Evolutionary conservation across 192 early-diverging fungal species (phyloP).

Genomic region (Coemansia sp.): DNA sequence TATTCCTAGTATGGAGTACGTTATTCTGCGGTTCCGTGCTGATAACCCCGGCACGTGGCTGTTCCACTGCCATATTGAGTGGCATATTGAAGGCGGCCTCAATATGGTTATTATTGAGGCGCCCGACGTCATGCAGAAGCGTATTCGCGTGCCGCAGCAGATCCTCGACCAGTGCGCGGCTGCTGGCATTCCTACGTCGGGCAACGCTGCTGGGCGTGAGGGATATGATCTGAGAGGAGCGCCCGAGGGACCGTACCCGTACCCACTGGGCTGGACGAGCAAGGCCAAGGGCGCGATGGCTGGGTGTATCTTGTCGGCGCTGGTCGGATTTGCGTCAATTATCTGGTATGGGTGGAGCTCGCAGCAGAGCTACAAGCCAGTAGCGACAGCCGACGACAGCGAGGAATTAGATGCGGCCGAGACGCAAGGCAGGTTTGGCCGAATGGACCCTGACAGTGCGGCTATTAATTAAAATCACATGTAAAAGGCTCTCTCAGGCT

Average conservation of each 20-base stretch:
- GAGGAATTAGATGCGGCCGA: background rate
- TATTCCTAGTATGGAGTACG: conserved; percentile 67
- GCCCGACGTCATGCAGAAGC: conserved; percentile 64
- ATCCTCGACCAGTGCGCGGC: conserved; percentile 67
- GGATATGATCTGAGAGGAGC: conserved; percentile 67
- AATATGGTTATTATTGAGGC: conserved; percentile 72
- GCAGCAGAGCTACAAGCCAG: conserved; percentile 16
- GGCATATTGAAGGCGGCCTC: conserved; percentile 70
- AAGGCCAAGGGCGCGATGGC: conserved; percentile 76
- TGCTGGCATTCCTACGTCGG: conserved; percentile 60
- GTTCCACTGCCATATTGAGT: conserved; percentile 81
- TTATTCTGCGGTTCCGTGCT: conserved; percentile 72
- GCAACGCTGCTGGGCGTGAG: conserved; percentile 76
- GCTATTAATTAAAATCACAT: background rate
- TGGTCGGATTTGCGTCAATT: conserved; percentile 75
- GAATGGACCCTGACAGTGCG: background rate
- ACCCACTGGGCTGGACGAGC: conserved; percentile 62
- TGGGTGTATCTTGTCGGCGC: conserved; percentile 68
- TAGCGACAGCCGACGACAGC: conserved; percentile 14
- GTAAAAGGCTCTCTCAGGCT: background rate
- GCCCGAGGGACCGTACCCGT: conserved; percentile 57
- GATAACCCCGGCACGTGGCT: conserved; percentile 85
- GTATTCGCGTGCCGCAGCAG: conserved; percentile 58
- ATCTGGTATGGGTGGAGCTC: conserved; percentile 70
- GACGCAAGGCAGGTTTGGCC: background rate